Conservation (phyloP, 495 filamentous ascomycete species). For the Daldinia decipiens region DNA sequence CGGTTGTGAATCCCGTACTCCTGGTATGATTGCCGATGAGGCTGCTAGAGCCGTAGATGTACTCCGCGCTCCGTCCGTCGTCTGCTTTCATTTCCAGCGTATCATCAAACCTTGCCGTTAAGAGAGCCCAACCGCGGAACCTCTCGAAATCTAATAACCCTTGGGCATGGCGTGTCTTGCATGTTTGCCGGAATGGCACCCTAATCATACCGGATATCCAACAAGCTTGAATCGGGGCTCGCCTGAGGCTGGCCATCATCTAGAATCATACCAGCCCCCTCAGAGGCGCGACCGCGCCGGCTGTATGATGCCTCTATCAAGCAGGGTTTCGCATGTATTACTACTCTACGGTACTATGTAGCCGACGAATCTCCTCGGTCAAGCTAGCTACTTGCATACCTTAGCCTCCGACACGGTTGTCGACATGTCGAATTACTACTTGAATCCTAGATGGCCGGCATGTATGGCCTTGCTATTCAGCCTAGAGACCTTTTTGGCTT, state of each 20-base stretch:
- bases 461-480: slow-evolving; percentile 28
- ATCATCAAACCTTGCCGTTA: slow-evolving; percentile 32
- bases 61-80: slow-evolving; percentile 35
- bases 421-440: slow-evolving; percentile 30
- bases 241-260: slow-evolving; percentile 33
- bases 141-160: slow-evolving; percentile 35
- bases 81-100: slow-evolving; percentile 40
- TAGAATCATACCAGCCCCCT: slow-evolving; percentile 21
- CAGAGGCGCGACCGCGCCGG: slow-evolving; percentile 21
- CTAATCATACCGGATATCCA: slow-evolving; percentile 43
- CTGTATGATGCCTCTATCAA: slow-evolving; percentile 29
- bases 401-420: slow-evolving; percentile 23
- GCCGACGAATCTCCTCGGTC: slow-evolving; percentile 37
- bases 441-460: slow-evolving; percentile 31
- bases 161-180: slow-evolving; percentile 39
- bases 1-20: slow-evolving; percentile 12
- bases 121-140: slow-evolving; percentile 34
- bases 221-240: slow-evolving; percentile 42
- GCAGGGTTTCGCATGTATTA: slow-evolving; percentile 30
- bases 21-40: slow-evolving; percentile 37
- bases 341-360: slow-evolving; percentile 28
- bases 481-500: slow-evolving; percentile 26
- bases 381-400: slow-evolving; percentile 31
- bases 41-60: slow-evolving; percentile 36
- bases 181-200: slow-evolving; percentile 43